Evolutionary conservation across 2,329 filamentous ascomycete species (phyloP).

Genomic region (Cadophora sp.): DNA sequence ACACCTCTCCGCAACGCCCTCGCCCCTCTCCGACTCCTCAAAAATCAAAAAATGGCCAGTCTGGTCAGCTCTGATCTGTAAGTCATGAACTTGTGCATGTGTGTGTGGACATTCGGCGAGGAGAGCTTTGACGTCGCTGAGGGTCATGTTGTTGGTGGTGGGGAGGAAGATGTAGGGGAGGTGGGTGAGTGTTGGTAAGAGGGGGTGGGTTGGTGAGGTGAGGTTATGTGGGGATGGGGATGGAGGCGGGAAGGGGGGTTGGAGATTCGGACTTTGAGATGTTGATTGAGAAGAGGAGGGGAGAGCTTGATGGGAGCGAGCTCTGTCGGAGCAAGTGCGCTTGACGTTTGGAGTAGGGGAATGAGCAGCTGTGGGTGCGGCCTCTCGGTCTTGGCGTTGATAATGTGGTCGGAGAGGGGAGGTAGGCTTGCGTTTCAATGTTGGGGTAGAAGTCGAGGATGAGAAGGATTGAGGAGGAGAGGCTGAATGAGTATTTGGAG

Average conservation of each 20-base stretch:
- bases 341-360: neutral
- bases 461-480: neutral
- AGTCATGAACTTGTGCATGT: neutral
- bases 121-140: neutral
- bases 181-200: neutral
- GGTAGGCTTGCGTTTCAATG: neutral
- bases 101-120: neutral
- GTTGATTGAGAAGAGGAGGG: neutral
- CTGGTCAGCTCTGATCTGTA: neutral
- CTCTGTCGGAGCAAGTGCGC: neutral
- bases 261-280: neutral
- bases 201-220: neutral
- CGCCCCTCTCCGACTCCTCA: neutral
- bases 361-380: neutral
- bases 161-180: slow-evolving; percentile 3
- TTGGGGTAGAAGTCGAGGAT: neutral
- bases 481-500: neutral
- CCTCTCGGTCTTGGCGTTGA: neutral
- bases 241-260: neutral
- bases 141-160: neutral
- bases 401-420: neutral
- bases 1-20: neutral
- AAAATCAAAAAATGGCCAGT: neutral
- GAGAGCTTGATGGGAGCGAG: neutral
- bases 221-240: neutral